Conservation (phyloP, 805 yeast species). For the Starmerella davenportii region DNA sequence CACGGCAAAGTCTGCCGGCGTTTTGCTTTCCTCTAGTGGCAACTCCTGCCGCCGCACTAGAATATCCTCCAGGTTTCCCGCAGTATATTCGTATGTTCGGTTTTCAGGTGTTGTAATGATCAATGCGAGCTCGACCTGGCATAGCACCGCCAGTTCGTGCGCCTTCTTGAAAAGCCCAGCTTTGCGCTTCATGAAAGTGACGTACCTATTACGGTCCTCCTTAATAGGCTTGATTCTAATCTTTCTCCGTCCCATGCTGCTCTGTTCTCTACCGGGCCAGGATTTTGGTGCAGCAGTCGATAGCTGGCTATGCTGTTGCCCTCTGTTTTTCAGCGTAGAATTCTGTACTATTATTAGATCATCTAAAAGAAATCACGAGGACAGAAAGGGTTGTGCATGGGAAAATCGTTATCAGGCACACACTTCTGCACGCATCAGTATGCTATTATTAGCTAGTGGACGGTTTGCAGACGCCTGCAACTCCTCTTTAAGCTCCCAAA, state of each 20-base stretch:
- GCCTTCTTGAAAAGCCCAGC: constrained; percentile 79
- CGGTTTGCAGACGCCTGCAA: too few relatives aligned
- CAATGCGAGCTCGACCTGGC: constrained; percentile 86
- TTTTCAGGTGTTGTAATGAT: constrained; percentile 64
- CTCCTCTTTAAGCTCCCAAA: too few relatives aligned
- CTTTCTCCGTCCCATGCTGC: constrained; percentile 97
- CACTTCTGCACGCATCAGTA: too few relatives aligned
- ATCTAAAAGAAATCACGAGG: too few relatives aligned
- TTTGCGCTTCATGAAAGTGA: constrained; percentile 80
- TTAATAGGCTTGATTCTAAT: constrained; percentile 80
- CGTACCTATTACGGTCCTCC: constrained; percentile 60
- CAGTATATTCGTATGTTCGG: constrained; percentile 60
- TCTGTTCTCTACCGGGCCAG: too few relatives aligned
- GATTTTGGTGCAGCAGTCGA: too few relatives aligned
- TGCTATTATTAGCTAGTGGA: too few relatives aligned
- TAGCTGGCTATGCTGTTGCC: too few relatives aligned
- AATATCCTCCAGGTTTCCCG: constrained; percentile 43
- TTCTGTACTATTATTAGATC: not conserved
- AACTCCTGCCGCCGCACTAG: constrained; percentile 19
- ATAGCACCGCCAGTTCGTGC: constrained; percentile 68
- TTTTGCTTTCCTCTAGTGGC: not conserved
- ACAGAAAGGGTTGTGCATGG: too few relatives aligned
- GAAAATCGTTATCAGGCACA: too few relatives aligned
- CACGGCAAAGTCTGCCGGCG: not conserved
- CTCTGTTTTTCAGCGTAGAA: too few relatives aligned